Conservation (phyloP, 352 stramenopile species). For the Phytophthora sansomeana region DNA sequence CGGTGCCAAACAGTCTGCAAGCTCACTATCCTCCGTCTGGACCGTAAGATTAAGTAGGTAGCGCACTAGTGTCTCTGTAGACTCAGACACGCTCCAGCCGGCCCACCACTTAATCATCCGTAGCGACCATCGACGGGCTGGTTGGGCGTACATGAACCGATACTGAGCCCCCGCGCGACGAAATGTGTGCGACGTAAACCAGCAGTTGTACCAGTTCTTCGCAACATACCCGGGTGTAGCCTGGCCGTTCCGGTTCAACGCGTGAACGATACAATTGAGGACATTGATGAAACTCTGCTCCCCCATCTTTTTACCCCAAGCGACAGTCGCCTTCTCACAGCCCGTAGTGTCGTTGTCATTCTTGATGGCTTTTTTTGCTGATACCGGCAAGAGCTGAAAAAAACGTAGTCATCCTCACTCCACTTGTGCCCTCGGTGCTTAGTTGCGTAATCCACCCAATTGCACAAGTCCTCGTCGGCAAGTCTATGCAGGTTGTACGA, state of each 20-base stretch:
- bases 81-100: conserved; percentile 22
- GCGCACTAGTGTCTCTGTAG: conserved; percentile 18
- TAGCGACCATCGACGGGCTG: conserved; percentile 14
- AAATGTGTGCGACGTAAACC: conserved; percentile 20
- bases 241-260: background rate
- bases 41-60: conserved; percentile 16
- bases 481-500: conserved; percentile 8
- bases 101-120: conserved; percentile 25
- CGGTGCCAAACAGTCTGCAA: conserved; percentile 10
- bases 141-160: conserved; percentile 17
- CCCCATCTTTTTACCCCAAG: conserved; percentile 14
- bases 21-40: conserved; percentile 15
- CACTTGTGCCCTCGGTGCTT: conserved; percentile 4
- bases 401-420: conserved; percentile 14
- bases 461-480: conserved; percentile 3
- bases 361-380: conserved; percentile 9
- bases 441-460: conserved; percentile 12
- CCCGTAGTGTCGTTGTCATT: background rate
- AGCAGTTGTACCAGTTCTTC: conserved; percentile 18
- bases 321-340: conserved; percentile 5
- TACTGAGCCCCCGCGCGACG: conserved; percentile 9
- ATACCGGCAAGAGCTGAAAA: conserved; percentile 1
- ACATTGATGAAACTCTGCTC: conserved; percentile 15
- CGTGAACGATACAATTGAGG: conserved; percentile 4
- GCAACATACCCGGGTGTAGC: conserved; percentile 2